Base-by-base conservation (phyloP, 306 rosid genomes). In the Glycine soja region DNA sequence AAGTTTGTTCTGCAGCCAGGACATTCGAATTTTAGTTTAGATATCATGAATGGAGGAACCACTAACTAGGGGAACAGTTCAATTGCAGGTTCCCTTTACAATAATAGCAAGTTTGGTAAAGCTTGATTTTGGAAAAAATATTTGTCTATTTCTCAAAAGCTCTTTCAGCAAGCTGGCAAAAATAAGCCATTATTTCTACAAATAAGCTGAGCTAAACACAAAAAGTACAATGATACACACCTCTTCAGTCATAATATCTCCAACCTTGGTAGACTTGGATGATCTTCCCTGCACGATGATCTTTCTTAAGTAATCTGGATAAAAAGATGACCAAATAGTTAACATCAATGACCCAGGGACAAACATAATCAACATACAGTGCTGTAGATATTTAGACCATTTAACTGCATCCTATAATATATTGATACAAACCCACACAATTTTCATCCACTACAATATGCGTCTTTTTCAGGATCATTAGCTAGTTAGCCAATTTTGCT, bases 241-340 rank as follows among this genome's bases (percentile, higher is more conserved):
- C 98, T 96, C 99, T 81, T 96, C 99, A 10, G 99, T 96, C 99
- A 96, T 96, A 77, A 96, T 96, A 84, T 96, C 99, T 72, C 99
- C 99, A 48, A 96, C 99, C 89, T 93, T 96, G 24, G 99, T 96
- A 64, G 97, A 89, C 88, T 96, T 96, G 87, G 99, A 96, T 59
- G 99, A 96, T 80, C 98, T 92, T 72, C 99, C 99, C 87, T 96
- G 99, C 79, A 96, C 97, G 15, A 96, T 93, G 90, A 96, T 96
- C 96, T 96, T 96, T 86, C 99, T 80, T 70, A 96, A 92, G 85
- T 96, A 96, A 92, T 96, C 99, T 96, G 88, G 24, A 62, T 9
- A 50, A 38, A 48, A 74, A 24, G 18, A 77, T 24, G 52, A 72
- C 64, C 36, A 68, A 72, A 75, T 36, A 63, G 62, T 70, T 56